phyloP scores from a whole-genome alignment of 1,139 yeast species.

The Taiozyma sp. region DNA sequence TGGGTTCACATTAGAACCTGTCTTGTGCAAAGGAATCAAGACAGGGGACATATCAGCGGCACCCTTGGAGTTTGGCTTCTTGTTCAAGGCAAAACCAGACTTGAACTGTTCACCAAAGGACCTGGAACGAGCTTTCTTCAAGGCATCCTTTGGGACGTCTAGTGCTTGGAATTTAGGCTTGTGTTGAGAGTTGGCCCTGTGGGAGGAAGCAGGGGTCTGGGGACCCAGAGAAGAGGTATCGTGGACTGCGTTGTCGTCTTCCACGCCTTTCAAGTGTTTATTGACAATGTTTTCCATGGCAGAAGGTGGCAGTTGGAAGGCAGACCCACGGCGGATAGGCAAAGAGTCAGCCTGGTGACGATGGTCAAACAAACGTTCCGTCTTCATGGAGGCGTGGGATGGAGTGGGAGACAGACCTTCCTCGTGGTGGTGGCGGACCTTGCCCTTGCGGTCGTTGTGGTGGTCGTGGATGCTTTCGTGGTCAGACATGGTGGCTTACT shows the following conservation, averaged over 20 bases:
- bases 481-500: slow-evolving; percentile 19
- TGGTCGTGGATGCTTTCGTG: slow-evolving; percentile 21
- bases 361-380: slow-evolving; percentile 49
- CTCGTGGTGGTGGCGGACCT: slow-evolving; percentile 1
- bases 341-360: slow-evolving; percentile 46
- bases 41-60: slow-evolving; percentile 17
- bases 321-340: slow-evolving; percentile 30
- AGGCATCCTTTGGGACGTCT: not conserved
- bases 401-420: slow-evolving; percentile 6
- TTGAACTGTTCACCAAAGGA: slow-evolving; percentile 20
- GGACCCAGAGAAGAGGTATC: slow-evolving; percentile 1
- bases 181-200: not conserved
- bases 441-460: not conserved
- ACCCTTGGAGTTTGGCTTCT: slow-evolving; percentile 7
- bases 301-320: slow-evolving; percentile 19
- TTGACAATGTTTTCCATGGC: slow-evolving; percentile 11
- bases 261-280: slow-evolving; percentile 2
- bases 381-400: slow-evolving; percentile 28
- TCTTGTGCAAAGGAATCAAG: slow-evolving; percentile 16
- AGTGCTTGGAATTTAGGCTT: slow-evolving; percentile 12
- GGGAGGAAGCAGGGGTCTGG: not conserved
- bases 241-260: slow-evolving; percentile 11
- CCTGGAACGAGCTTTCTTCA: slow-evolving; percentile 19
- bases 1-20: slow-evolving; percentile 6
- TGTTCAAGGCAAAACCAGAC: slow-evolving; percentile 15